Evolutionary conservation across 78 protist genomes (phyloP).

Genomic region (Capsaspora owczarzaki): DNA sequence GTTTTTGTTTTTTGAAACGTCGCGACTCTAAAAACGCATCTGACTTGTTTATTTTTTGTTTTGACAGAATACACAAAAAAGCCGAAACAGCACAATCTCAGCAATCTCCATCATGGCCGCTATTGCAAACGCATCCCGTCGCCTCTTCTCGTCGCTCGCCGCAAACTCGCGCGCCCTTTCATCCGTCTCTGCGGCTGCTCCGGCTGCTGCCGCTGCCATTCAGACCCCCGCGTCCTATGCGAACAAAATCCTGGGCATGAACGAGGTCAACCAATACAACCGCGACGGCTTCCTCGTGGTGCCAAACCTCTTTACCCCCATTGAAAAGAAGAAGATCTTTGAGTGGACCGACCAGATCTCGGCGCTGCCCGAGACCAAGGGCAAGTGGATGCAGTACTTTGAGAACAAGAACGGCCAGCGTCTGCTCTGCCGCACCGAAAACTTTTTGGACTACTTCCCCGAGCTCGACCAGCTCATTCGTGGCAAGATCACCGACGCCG

Average conservation of each 20-base stretch:
- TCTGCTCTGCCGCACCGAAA: constrained; percentile 5
- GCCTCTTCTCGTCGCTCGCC: too few species aligned
- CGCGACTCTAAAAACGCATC: too few species aligned
- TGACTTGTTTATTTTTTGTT: too few species aligned
- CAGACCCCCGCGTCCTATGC: too few species aligned
- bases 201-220: too few species aligned
- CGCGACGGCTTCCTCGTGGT: not conserved
- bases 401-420: not conserved
- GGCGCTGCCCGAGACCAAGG: not conserved
- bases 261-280: not conserved
- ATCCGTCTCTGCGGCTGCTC: too few species aligned
- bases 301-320: not conserved
- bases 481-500: not conserved
- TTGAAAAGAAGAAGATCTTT: not conserved
- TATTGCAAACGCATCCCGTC: too few species aligned
- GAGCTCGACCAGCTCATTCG: not conserved
- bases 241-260: not conserved
- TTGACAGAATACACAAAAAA: too few species aligned
- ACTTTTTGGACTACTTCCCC: not conserved
- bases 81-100: too few species aligned
- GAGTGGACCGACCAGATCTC: not conserved
- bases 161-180: too few species aligned
- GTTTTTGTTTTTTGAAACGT: too few species aligned
- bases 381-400: constrained; percentile 1
- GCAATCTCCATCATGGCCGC: too few species aligned